Conservation (phyloP, 1,139 yeast species). For the Diutina pseudorugosa region DNA sequence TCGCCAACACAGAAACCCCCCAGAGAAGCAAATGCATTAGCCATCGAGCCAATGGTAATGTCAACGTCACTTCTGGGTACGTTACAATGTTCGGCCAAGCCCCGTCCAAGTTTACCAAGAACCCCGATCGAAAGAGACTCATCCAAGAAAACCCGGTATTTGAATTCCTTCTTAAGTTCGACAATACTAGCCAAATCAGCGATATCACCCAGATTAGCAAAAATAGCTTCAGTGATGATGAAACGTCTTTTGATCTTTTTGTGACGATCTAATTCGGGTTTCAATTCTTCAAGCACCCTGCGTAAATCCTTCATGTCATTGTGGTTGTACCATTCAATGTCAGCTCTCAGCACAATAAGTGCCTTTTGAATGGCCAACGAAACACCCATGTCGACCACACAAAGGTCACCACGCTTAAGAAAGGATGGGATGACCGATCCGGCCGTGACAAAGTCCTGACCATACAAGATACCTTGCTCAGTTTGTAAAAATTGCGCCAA, state of each 20-base stretch:
- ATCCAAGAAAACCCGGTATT: constrained; percentile 77
- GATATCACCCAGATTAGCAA: constrained; percentile 71
- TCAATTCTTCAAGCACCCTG: constrained; percentile 47
- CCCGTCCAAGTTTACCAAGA: constrained; percentile 77
- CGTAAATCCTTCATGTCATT: constrained; percentile 80
- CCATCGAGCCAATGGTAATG: constrained; percentile 80
- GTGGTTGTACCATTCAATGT: constrained; percentile 75
- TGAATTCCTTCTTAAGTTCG: constrained; percentile 66
- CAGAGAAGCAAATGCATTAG: constrained; percentile 71
- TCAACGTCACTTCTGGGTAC: constrained; percentile 62
- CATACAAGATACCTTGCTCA: constrained; percentile 73
- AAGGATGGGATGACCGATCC: constrained; percentile 97
- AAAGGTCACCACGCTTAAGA: constrained; percentile 87
- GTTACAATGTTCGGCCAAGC: constrained; percentile 60
- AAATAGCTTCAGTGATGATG: constrained; percentile 83
- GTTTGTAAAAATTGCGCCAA: constrained; percentile 65
- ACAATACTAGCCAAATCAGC: constrained; percentile 62
- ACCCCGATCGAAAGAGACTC: constrained; percentile 83
- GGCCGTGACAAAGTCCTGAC: constrained; percentile 86
- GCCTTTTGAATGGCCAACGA: constrained; percentile 81
- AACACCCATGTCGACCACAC: constrained; percentile 77
- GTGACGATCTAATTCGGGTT: constrained; percentile 50
- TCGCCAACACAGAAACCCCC: constrained; percentile 96
- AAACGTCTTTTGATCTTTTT: constrained; percentile 77
- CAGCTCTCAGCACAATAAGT: constrained; percentile 73